Evolutionary conservation across 257 asterid genomes (phyloP), one percentile per base, ranked within the genome.

Genomic region (Solanum piurae): DNA sequence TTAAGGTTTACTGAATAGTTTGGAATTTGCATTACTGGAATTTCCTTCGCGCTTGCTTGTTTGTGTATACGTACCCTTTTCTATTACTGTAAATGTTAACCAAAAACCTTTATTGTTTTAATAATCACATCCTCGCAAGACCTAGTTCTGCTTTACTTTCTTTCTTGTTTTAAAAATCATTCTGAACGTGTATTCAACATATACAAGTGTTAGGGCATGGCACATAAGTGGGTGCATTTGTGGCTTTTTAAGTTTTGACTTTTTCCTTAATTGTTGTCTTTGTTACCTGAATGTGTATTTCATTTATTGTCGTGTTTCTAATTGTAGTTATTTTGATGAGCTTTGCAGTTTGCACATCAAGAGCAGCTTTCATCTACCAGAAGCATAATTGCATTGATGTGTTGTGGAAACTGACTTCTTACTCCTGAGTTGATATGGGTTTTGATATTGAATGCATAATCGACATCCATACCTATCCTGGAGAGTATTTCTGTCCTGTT

Each of bases 401-500:
- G 73, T 58, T 37, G 84, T 86, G 84, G 80, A 88, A 86, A 64
- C 83, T 69, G 89, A 84, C 86, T 27, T 31, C 14, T 16, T 55
- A 64, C 44, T 44, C 49, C 83, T 76, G 76, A 37, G 49, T 71
- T 27, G 86, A 76, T 9, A 97, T 97, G 99, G 99, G 99, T 52
- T 97, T 94, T 87, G 99, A 97, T 90, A 95, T 94, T 5, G 98
- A 95, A 91, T 95, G 98, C 93, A 92, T 97, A 88, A 75, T 94
- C 36, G 95, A 97, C 93, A 93, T 97, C 69, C 97, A 93, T 36
- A 92, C 91, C 83, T 96, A 94, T 88, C 99, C 98, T 9, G 99
- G 98, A 87, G 98, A 95, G 88, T 96, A 95, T 87, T 96, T 96
- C 77, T 96, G 99, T 88, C 98, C 99, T 29, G 96, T 96, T 88